Conservation (phyloP, 768 basidiomycete species). For the Macrocybe gigantea region DNA sequence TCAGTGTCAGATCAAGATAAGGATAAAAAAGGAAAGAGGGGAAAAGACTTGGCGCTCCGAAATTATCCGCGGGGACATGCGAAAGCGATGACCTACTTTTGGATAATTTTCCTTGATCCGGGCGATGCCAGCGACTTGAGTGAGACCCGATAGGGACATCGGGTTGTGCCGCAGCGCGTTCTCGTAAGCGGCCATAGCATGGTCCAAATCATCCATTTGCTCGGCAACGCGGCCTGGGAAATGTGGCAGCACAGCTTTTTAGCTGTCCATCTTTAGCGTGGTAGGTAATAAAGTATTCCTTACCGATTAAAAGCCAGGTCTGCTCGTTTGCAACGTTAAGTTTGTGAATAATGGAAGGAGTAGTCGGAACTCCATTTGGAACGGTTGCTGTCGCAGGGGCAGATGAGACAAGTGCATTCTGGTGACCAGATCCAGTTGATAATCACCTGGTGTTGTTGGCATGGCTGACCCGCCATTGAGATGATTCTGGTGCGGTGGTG, state of each 20-base stretch:
- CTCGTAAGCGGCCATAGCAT: constrained; percentile 91
- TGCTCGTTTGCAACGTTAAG: constrained; percentile 86
- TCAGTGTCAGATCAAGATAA: constrained; percentile 21
- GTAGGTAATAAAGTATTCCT: constrained; percentile 2
- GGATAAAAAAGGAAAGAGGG: constrained; percentile 22
- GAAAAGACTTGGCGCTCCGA: constrained; percentile 20
- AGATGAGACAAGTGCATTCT: constrained; percentile 40
- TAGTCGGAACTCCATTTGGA: constrained; percentile 24
- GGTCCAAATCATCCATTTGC: constrained; percentile 91
- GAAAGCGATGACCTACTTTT: constrained; percentile 56
- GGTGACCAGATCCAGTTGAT: constrained; percentile 33
- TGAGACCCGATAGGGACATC: constrained; percentile 82
- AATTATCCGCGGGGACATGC: constrained; percentile 29
- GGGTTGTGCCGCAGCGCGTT: constrained; percentile 94
- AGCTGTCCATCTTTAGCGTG: constrained; percentile 9
- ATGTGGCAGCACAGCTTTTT: too few relatives aligned
- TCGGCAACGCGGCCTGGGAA: constrained; percentile 85
- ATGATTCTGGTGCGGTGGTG: constrained; percentile 32
- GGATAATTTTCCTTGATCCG: constrained; percentile 97
- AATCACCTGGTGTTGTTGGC: constrained; percentile 38
- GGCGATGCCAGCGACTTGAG: constrained; percentile 92
- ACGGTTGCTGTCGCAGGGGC: constrained; percentile 31
- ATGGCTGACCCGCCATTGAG: constrained; percentile 45
- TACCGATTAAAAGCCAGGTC: constrained; percentile 93
- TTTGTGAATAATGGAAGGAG: constrained; percentile 57